Conservation (phyloP, 805 yeast genomes). For the Zygotorulaspora chibaensis region DNA sequence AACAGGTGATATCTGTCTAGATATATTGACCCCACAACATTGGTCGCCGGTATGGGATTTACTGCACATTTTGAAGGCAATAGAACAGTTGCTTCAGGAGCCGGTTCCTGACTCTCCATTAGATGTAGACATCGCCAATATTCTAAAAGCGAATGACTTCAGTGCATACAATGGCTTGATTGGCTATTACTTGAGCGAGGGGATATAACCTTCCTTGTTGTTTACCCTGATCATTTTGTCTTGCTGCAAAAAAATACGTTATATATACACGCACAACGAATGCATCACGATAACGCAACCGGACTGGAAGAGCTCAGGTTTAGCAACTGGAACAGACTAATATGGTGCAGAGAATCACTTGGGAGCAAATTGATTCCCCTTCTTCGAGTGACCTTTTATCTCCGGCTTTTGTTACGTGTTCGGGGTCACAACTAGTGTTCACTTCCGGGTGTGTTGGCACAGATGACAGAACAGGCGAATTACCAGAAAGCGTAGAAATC, state of each 20-base stretch:
- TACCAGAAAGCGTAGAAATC: constrained; percentile 41
- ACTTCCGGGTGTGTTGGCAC: constrained; percentile 48
- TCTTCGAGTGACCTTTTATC: constrained; percentile 36
- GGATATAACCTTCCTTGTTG: neutral
- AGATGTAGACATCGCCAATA: constrained; percentile 63
- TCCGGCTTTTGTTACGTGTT: constrained; percentile 37
- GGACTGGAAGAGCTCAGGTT: no score
- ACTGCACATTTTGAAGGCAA: constrained; percentile 50
- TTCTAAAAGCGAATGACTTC: constrained; percentile 46
- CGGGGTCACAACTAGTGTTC: constrained; percentile 41
- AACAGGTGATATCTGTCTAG: constrained; percentile 69
- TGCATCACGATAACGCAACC: constrained; percentile 2
- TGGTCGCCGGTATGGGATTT: constrained; percentile 80
- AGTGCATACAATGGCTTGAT: constrained; percentile 42
- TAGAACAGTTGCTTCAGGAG: constrained; percentile 51
- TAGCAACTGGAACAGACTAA: neutral
- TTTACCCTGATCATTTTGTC: neutral
- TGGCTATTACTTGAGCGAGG: constrained; percentile 33
- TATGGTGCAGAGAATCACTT: constrained; percentile 34
- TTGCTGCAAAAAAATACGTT: neutral
- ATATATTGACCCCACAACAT: constrained; percentile 47
- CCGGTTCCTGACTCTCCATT: constrained; percentile 73
- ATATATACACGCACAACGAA: neutral
- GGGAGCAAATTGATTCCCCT: constrained; percentile 34
- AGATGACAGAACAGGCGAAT: constrained; percentile 39